phyloP scores from a whole-genome alignment of 2,329 filamentous ascomycete species.

The Rhynchosporium agropyri region DNA sequence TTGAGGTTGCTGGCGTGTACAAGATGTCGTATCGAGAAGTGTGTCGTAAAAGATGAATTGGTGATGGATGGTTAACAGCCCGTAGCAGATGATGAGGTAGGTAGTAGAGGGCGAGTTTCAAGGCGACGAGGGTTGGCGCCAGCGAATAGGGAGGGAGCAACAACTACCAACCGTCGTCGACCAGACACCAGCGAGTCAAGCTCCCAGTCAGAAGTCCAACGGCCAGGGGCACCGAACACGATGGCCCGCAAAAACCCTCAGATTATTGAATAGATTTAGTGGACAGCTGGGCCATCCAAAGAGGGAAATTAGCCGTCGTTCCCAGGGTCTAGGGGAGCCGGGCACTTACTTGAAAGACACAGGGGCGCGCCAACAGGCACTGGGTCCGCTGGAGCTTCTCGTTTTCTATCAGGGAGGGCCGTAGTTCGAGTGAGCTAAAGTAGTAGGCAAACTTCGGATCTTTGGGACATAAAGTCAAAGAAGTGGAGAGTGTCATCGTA shows the following conservation, averaged over 20 bases:
- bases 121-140: conserved; percentile 9
- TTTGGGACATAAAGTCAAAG: not conserved
- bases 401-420: not conserved
- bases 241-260: not conserved
- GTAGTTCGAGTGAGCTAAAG: not conserved
- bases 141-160: not conserved
- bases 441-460: conserved; percentile 4
- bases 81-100: not conserved
- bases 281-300: not conserved
- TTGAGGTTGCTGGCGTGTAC: not conserved
- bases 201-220: not conserved
- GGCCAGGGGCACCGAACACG: not conserved
- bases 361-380: not conserved
- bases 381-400: too few relatives aligned
- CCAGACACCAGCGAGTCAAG: conserved; percentile 10
- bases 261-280: not conserved
- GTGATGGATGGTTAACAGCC: not conserved
- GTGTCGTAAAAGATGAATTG: not conserved
- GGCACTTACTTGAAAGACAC: not conserved
- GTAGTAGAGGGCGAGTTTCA: conserved; percentile 8
- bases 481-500: conserved; percentile 3
- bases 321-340: conserved; percentile 6
- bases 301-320: conserved; percentile 8
- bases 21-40: not conserved
- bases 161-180: too few relatives aligned